Base-by-base conservation (phyloP, 2,329 filamentous ascomycete species). In the Aureobasidium sp. region DNA sequence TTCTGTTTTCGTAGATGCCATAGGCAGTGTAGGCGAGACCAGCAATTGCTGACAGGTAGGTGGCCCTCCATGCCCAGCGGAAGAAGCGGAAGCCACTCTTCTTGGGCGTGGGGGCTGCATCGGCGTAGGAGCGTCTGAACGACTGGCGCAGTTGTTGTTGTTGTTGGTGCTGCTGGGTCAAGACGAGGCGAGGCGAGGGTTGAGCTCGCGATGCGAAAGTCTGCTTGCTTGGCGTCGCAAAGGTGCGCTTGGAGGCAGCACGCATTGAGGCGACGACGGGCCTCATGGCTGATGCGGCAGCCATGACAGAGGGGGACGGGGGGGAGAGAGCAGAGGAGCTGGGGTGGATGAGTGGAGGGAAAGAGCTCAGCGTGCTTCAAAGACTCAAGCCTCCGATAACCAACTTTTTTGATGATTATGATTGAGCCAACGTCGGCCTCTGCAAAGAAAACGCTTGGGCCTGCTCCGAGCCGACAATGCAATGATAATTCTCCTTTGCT, bases 41-140 rank as follows among this genome's bases (percentile, higher is more conserved):
- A 58, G 79, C 86, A 58, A 93, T 69, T 56, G 82, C 70, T 53
- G 86, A 85, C 59, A 96, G 71, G 68, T 91, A 90, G 53, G 85
- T 87, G 64, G 89, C 67, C 63, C 93, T 83, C 87, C 89, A 97
- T 55, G 84, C 72, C 84, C 86, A 95, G 68, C 80, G 80, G 66
- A 97, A 76, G 59, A 82, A 78, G 55, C 83, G 73, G 71, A 93
- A 84, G 38, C 61, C 62, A 66, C 83, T 81, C 68, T 73, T 79
- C 65, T 72, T 69, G 47, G 64, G 60, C 63, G 60, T 56, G 24
- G 34, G 37, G 14, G 37, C 48, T 57, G 57, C 60, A 54, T 68
- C 57, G 56, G 66, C 61, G 61, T 69, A 59, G 41, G 59, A 60
- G 53, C 66, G 59, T 49, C 62, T 57, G 56, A 66, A 65, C 16